Evolutionary conservation across 345 rosid genomes (phyloP).

Genomic region (Hirschfeldia incana): DNA sequence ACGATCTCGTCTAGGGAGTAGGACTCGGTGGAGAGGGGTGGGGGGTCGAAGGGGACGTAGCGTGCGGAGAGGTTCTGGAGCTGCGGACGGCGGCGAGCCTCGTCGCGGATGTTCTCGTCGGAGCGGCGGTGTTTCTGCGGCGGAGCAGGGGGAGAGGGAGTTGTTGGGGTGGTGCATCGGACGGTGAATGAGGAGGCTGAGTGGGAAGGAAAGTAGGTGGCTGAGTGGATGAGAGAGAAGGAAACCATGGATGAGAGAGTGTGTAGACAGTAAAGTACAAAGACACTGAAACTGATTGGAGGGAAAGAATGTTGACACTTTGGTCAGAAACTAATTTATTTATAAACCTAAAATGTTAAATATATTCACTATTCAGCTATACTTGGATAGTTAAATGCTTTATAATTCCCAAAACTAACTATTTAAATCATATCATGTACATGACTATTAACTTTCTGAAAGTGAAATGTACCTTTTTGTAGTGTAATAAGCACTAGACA

Average conservation of each 20-base stretch:
- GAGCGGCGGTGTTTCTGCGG: conserved; percentile 32
- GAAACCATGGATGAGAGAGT: conserved; percentile 33
- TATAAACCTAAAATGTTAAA: not conserved
- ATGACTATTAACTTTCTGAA: not conserved
- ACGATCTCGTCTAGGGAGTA: conserved; percentile 89
- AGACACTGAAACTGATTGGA: not conserved
- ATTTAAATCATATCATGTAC: too few species aligned
- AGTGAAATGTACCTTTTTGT: not conserved
- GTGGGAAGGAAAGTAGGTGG: conserved; percentile 37
- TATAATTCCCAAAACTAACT: too few species aligned
- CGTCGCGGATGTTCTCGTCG: conserved; percentile 59
- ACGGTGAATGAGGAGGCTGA: conserved; percentile 20
- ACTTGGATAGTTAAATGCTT: too few species aligned
- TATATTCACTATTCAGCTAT: not conserved
- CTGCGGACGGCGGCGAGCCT: conserved; percentile 59
- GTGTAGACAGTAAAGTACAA: not conserved
- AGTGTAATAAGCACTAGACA: not conserved
- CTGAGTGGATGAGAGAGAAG: conserved; percentile 27
- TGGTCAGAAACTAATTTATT: not conserved
- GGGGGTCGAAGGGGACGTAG: conserved; percentile 71
- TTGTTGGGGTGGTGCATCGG: conserved; percentile 8
- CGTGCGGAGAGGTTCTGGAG: conserved; percentile 54
- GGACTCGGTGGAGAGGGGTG: conserved; percentile 48
- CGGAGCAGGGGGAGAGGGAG: conserved; percentile 14
- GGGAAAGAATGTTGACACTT: conserved; percentile 11